A percentile compares a stretch with the other conserved stretches of the same genome.
Evolutionary conservation across 2,329 filamentous ascomycete genomes (phyloP).

Genomic region (Fonsecaea multimorphosa): DNA sequence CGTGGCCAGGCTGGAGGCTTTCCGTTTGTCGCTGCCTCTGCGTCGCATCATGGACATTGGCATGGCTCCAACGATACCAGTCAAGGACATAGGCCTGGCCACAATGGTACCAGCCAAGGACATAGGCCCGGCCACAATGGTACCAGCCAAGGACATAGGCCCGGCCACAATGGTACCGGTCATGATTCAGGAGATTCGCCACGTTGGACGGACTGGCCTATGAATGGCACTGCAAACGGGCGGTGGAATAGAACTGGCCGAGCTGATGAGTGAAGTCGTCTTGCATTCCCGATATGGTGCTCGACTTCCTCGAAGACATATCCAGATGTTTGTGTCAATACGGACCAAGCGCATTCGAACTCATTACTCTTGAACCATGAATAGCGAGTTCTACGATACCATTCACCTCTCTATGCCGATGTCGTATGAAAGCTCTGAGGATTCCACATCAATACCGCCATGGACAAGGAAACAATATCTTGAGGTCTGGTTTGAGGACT

Average conservation of each 20-base stretch:
- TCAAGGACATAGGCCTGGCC: not conserved
- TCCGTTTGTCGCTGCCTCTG: conserved; percentile 3
- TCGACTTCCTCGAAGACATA: not conserved
- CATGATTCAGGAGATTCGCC: not conserved
- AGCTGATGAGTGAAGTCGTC: not conserved
- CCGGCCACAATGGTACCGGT: not conserved
- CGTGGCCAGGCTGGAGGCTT: conserved; percentile 4
- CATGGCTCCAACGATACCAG: not conserved
- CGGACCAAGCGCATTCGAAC: not conserved
- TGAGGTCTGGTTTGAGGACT: not conserved
- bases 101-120: not conserved
- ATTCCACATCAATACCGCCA: not conserved
- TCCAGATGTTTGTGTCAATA: not conserved
- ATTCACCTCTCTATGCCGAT: not conserved
- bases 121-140: not conserved
- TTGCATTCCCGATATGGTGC: not conserved
- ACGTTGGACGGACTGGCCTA: not conserved
- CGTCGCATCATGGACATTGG: not conserved
- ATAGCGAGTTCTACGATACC: not conserved
- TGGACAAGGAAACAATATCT: conserved; percentile 1
- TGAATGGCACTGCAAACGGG: not conserved
- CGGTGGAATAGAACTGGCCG: not conserved
- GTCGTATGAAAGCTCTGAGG: not conserved
- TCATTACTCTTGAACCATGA: not conserved
- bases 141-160: not conserved